Evolutionary conservation across 148 eudicot species (phyloP), one percentile per base, ranked within the genome.

Genomic region (Pouteria glomerata): DNA sequence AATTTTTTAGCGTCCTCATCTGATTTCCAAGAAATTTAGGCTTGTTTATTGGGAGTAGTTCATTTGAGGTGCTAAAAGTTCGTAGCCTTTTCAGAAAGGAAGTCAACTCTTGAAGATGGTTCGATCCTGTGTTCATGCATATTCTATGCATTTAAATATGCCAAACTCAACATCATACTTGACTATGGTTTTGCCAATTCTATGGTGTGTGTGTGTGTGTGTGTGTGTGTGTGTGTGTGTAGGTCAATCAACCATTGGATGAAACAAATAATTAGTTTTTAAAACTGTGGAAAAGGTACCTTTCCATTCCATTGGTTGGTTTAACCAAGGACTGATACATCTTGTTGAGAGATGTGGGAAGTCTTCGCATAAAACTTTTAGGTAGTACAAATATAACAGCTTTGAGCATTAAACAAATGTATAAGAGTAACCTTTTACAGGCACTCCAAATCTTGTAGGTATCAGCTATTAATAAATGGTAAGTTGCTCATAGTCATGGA

Each of bases 11-110:
- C 29, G 63, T 73, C 55, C 45, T 73, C 1, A 18, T 70, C 47
- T 57, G 45, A 60, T 69, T 75, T 74, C 72, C 37, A 77, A 72
- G 45, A n/a, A 65, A 37, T 6, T n/a, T 51, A 78, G 76, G 41
- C n/a, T 58, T 57, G 56, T 66, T 47, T 66, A 66, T 5, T 26
- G 21, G 29, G 55, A 29, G 23, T 45, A 65, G 69, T 29, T 66
- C 47, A 19, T 56, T 47, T 18, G 10, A 27, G 4, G 27, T 47
- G 39, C 23, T 27, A 47, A 26, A 66, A 27, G 56, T 30, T 0
- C 7, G 69, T 15, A 45, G 6, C 56, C 24, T 14, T 45, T 27
- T 19, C 45, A 44, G n/a, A 66, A 66, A 55, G 35, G 26, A 66
- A 65, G 69, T 66, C 56, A 66, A 63, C 67, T 24, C 27, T 26